Evolutionary conservation across 768 basidiomycete species (phyloP), one percentile per base, ranked within the genome.

Genomic region (Agrocybe pediades): DNA sequence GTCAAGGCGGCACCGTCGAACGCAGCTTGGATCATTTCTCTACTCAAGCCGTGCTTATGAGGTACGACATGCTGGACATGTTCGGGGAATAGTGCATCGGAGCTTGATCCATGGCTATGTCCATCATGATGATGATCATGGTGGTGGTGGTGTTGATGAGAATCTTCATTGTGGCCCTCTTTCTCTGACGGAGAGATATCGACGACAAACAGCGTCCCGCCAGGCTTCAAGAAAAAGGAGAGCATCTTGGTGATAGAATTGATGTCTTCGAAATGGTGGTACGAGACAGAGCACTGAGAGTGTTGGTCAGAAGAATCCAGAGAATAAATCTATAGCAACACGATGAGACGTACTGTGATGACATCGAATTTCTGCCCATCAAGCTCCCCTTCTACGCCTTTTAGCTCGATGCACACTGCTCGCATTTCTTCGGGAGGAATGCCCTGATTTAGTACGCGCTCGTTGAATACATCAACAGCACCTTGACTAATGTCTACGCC

Each of bases 401-500:
- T 76, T 27, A 84, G 73, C 39, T 79, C 78, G 0, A 65, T 67
- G 54, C 83, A 78, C 25, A 89, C 65, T 1, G 86, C 86, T 9
- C 73, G 74, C 85, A 91, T 87, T 62, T 88, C 85, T 46, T 87
- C 84, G 1, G 74, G 68, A 1, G 77, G 61, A 30, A 90, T 80
- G 4, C 88, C 87, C 53, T 90, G 85, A 50, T 86, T 80, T 17
- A 54, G 54, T 11, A 83, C 82, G 19, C 75, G 72, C 47, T 68
- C 61, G 67, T 89, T 90, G 73, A 82, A 92, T 15, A 74, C 68
- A 50, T 89, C 83, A 8, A 92, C 86, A 74, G 85, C 81, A 1
- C 69, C 79, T 57, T 85, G 83, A 68, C 85, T 90, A 63, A 91
- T 87, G 63, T 92, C 91, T 15, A 88, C 83, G 9, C 89, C 90